Conservation (phyloP, 306 rosid genomes). For the Alnus glutinosa region DNA sequence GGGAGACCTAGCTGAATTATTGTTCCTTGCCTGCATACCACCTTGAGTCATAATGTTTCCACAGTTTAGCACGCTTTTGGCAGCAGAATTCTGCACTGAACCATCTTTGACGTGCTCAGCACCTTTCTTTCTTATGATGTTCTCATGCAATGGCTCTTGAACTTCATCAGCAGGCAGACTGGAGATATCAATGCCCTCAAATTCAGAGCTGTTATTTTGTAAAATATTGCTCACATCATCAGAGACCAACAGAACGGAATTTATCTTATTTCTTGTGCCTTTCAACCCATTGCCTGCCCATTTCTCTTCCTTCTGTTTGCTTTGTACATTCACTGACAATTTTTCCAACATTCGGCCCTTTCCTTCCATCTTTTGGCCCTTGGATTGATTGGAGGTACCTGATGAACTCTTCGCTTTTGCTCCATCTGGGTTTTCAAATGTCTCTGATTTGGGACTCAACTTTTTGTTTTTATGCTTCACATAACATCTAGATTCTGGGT, state of each 20-base stretch:
- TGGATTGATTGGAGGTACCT: slow-evolving; percentile 28
- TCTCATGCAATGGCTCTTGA: neutral
- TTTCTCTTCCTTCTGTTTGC: slow-evolving; percentile 21
- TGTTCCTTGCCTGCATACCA: neutral
- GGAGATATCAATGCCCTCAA: neutral
- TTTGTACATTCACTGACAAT: slow-evolving; percentile 16
- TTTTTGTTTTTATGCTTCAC: slow-evolving; percentile 17
- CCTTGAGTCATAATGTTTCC: slow-evolving; percentile 15
- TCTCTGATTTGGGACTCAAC: slow-evolving; percentile 21
- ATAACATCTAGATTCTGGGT: slow-evolving; percentile 23
- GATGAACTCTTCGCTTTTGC: slow-evolving; percentile 27
- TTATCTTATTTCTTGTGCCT: slow-evolving; percentile 6
- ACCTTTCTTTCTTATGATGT: slow-evolving; percentile 3
- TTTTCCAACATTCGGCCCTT: slow-evolving; percentile 19
- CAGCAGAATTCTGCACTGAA: neutral
- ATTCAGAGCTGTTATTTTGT: neutral
- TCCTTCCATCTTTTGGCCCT: neutral
- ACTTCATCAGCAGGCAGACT: slow-evolving; percentile 8
- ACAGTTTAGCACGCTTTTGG: neutral
- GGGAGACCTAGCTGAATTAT: neutral
- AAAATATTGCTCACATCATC: neutral
- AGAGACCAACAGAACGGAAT: slow-evolving; percentile 1
- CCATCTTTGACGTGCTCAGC: slow-evolving; percentile 16
- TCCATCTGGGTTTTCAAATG: slow-evolving; percentile 22
- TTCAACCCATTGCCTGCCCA: slow-evolving; percentile 5